Evolutionary conservation across 495 filamentous ascomycete genomes (phyloP).

Genomic region (Parmelia sp.): DNA sequence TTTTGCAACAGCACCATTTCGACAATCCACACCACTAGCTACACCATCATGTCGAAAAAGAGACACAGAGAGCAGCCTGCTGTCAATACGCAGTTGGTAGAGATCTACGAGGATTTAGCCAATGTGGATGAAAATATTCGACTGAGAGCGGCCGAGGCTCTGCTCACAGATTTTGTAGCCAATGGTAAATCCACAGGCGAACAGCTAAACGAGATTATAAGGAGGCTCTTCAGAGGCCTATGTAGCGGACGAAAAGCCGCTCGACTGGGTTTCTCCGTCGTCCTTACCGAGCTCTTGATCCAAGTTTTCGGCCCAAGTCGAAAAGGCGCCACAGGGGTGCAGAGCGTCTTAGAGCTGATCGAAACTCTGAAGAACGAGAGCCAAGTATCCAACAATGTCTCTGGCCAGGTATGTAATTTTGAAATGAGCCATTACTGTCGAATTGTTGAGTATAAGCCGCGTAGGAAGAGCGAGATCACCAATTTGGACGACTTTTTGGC

Average conservation of each 20-base stretch:
- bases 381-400: slow-evolving; percentile 52
- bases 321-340: slow-evolving; percentile 32
- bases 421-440: not conserved
- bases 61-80: slow-evolving; percentile 42
- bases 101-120: slow-evolving; percentile 52
- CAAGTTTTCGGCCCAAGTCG: slow-evolving; percentile 33
- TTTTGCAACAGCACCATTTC: not conserved
- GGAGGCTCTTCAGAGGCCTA: slow-evolving; percentile 75
- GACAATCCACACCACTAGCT: not conserved
- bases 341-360: slow-evolving; percentile 46
- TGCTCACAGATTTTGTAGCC: slow-evolving; percentile 44
- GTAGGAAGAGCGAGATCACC: slow-evolving; percentile 78
- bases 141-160: slow-evolving; percentile 41
- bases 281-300: slow-evolving; percentile 72
- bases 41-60: slow-evolving; percentile 35
- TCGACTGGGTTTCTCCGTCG: slow-evolving; percentile 83
- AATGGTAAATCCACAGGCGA: slow-evolving; percentile 36
- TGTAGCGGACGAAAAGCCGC: slow-evolving; percentile 87
- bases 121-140: slow-evolving; percentile 47
- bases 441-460: not conserved
- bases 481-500: slow-evolving; percentile 80
- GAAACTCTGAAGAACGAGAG: slow-evolving; percentile 64
- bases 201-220: slow-evolving; percentile 41
- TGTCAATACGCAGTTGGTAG: slow-evolving; percentile 44
- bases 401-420: slow-evolving; percentile 48